Conservation (phyloP, 2,329 filamentous ascomycete genomes). For the Stachybotrys chlorohalonatus region DNA sequence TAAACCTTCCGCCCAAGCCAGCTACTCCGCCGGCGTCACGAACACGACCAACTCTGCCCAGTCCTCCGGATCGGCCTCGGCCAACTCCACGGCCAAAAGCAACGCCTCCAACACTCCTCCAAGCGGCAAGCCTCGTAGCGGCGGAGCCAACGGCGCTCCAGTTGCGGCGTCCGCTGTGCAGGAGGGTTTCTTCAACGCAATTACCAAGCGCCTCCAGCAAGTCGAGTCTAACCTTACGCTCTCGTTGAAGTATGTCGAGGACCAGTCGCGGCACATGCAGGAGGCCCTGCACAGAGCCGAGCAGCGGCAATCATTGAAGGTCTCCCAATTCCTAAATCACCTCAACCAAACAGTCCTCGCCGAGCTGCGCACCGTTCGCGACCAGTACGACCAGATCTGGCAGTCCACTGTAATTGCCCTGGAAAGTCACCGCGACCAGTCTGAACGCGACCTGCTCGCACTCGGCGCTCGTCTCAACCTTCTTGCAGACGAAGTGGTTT, state of each 20-base stretch:
- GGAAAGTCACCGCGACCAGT: conserved; percentile 78
- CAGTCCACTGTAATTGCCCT: conserved; percentile 89
- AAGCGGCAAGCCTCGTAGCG: conserved; percentile 17
- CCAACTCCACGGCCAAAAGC: neutral
- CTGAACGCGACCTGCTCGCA: conserved; percentile 73
- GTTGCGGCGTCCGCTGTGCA: conserved; percentile 68
- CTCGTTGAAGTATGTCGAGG: conserved; percentile 91
- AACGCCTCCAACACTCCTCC: conserved; percentile 5
- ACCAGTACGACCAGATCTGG: conserved; percentile 94
- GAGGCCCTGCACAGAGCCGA: conserved; percentile 83
- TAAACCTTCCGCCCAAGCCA: neutral
- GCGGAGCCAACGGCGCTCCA: conserved; percentile 15
- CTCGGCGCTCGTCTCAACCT: conserved; percentile 73
- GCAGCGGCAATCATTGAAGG: conserved; percentile 77
- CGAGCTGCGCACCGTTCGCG: conserved; percentile 68
- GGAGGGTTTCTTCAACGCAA: conserved; percentile 95
- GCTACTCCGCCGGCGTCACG: too few species aligned
- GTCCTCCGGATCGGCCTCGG: conserved; percentile 1
- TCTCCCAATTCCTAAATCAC: conserved; percentile 68
- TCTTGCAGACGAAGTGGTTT: conserved; percentile 84
- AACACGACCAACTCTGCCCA: neutral
- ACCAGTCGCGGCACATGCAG: conserved; percentile 82
- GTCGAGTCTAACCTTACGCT: conserved; percentile 89
- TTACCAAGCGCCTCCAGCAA: conserved; percentile 84
- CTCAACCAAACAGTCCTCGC: conserved; percentile 82